Evolutionary conservation across 1,284 basidiomycete genomes (phyloP).

Genomic region (Pyrrhoderma lamaoense): DNA sequence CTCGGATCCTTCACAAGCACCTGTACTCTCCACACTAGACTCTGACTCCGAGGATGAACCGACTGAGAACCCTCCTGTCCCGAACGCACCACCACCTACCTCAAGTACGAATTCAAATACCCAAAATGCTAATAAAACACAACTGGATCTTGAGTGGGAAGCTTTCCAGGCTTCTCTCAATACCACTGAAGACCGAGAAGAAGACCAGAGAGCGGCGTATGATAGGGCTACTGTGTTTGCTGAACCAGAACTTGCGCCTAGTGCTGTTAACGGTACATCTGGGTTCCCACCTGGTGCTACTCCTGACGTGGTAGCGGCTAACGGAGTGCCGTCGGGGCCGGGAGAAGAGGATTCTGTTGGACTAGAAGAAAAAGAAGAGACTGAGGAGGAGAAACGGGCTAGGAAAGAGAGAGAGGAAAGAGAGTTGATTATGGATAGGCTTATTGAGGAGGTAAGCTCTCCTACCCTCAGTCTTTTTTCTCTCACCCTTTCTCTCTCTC

Average conservation of each 20-base stretch:
- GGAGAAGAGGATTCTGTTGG: slow-evolving; percentile 23
- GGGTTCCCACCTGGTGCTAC: slow-evolving; percentile 42
- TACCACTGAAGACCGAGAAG: slow-evolving; percentile 22
- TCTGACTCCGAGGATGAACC: slow-evolving; percentile 39
- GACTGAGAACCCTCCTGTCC: neutral
- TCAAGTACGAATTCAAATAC: too few relatives aligned
- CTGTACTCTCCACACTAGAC: slow-evolving; percentile 29
- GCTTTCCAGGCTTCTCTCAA: slow-evolving; percentile 60
- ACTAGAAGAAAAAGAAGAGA: slow-evolving; percentile 23
- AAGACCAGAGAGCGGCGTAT: slow-evolving; percentile 41
- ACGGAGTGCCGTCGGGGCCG: slow-evolving; percentile 10
- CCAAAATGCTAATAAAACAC: slow-evolving; percentile 5
- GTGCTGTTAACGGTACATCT: slow-evolving; percentile 26
- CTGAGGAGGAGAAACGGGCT: slow-evolving; percentile 31
- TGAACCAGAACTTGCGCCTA: slow-evolving; percentile 49
- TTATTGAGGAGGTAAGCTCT: slow-evolving; percentile 51
- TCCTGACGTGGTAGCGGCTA: too few relatives aligned
- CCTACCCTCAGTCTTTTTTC: neutral
- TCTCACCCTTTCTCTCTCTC: neutral
- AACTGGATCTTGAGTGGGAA: slow-evolving; percentile 30
- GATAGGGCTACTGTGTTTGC: slow-evolving; percentile 63
- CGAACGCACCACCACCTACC: neutral
- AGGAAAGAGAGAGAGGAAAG: slow-evolving; percentile 60
- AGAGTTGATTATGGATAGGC: slow-evolving; percentile 74
- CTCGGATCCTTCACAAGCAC: slow-evolving; percentile 59